Evolutionary conservation across 1,284 basidiomycete genomes (phyloP).

Genomic region (Pseudozyma thailandica): DNA sequence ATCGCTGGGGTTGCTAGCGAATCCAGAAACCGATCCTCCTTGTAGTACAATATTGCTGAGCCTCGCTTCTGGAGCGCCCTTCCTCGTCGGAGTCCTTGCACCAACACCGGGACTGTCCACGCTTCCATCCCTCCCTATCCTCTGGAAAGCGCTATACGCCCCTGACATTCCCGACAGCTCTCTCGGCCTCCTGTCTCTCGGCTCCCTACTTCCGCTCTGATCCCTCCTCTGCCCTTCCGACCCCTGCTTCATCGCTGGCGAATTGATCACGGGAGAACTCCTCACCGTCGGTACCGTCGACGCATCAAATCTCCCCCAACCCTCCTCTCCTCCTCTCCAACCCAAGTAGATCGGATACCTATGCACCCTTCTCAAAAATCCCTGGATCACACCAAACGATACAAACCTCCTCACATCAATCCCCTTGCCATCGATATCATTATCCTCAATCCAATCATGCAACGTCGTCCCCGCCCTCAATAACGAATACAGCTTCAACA

Average conservation of each 20-base stretch:
- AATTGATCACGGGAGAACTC: conserved; percentile 36
- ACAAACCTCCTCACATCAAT: conserved; percentile 93
- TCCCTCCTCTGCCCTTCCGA: conserved; percentile 12
- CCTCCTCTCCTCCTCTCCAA: conserved; percentile 6
- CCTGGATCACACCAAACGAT: conserved; percentile 99
- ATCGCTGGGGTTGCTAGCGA: background rate
- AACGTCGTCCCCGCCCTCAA: conserved; percentile 86
- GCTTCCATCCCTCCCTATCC: conserved; percentile 41
- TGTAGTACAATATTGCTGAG: conserved; percentile 25
- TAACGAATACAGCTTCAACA: conserved; percentile 85
- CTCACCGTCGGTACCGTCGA: conserved; percentile 30
- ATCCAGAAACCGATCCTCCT: conserved; percentile 1
- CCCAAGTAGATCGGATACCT: conserved; percentile 82
- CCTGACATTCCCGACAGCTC: conserved; percentile 43
- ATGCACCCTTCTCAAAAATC: conserved; percentile 90
- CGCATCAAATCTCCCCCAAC: conserved; percentile 13
- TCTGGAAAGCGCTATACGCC: conserved; percentile 27
- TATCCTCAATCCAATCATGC: conserved; percentile 86
- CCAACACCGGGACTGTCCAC: conserved; percentile 38
- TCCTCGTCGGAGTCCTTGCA: conserved; percentile 8
- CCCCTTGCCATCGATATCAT: conserved; percentile 73
- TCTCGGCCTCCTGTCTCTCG: conserved; percentile 35
- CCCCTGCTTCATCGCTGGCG: conserved; percentile 20
- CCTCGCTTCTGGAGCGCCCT: conserved; percentile 21
- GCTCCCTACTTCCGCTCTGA: conserved; percentile 47